Evolutionary conservation across 2,329 filamentous ascomycete genomes (phyloP), one percentile per base, ranked within the genome.

Genomic region (Diplodia mutila): DNA sequence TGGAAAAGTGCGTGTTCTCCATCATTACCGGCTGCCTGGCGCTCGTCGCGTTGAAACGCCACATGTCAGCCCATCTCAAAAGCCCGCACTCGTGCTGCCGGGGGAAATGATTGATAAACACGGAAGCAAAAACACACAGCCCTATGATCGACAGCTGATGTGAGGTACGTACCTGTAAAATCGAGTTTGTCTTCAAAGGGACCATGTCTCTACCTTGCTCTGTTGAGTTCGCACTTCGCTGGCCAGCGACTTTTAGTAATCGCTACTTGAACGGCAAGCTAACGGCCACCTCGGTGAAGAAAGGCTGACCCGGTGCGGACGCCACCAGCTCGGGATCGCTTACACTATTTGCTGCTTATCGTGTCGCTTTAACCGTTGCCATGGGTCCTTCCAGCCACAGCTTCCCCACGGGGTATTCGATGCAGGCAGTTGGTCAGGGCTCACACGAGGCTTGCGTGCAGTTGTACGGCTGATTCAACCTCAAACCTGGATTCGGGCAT

Each of bases 341-440:
- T 21, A 9, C 16, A 39, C 42, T n/a, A 14, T 61, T 16, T 25
- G 37, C 46, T 39, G 55, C 37, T 25, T 61, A 16, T 32, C 7
- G 14, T 12, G 42, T 42, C 25, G 7, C 16, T 8, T 21, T 27
- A 14, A 42, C 32, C 29, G 14, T 29, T 46, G 23, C 23, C 14
- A 49, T 49, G 18, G 57, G 25, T 27, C 57, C 42, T 61, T 49
- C 57, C 57, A 61, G 57, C 57, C 39, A 34, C 57, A 61, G 23
- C 8, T 61, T 49, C 57, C 57, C 57, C 57, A 61, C n/a, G 57
- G 57, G 57, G 57, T 32, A 8, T 29, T 5, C 21, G 27, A 16
- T 29, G 14, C n/a, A n/a, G 37, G 7, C 27, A 23, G 18, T n/a
- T 23, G 21, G 54, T 9, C 54, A 37, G 18, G 16, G 55, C 55